A percentile compares a stretch with the other conserved stretches of the same genome.
Conservation (phyloP, 2,329 filamentous ascomycete species). For the Clonostachys rosea region DNA sequence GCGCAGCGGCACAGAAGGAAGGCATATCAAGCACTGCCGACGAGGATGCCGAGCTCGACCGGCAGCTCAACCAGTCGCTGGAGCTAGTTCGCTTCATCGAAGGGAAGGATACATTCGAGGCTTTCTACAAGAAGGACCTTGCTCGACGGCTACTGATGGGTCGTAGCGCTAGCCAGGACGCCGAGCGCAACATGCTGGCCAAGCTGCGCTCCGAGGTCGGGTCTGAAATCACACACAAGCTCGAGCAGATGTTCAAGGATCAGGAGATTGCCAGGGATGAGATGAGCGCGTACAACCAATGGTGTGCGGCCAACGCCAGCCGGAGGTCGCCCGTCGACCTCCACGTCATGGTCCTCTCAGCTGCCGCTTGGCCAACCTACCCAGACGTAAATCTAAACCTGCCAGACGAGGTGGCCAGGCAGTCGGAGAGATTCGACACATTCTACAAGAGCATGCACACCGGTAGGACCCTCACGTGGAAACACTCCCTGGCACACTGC, state of each 20-base stretch:
- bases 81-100: conserved; percentile 96
- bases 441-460: conserved; percentile 91
- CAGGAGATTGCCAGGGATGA: conserved; percentile 91
- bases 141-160: conserved; percentile 87
- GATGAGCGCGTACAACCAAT: conserved; percentile 81
- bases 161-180: conserved; percentile 88
- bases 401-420: conserved; percentile 68
- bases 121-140: conserved; percentile 98
- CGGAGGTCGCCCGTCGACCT: conserved; percentile 53
- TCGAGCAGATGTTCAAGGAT: conserved; percentile 99
- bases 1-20: conserved; percentile 51
- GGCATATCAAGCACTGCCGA: conserved; percentile 68
- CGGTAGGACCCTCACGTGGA: conserved; percentile 84
- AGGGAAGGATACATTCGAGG: conserved; percentile 96
- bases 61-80: conserved; percentile 86
- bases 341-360: conserved; percentile 84
- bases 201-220: conserved; percentile 93
- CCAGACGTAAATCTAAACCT: conserved; percentile 69
- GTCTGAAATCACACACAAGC: conserved; percentile 88
- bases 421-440: conserved; percentile 74
- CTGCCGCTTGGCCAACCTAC: conserved; percentile 90
- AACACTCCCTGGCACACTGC: conserved; percentile 88
- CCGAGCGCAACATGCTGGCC: conserved; percentile 90
- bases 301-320: conserved; percentile 45
- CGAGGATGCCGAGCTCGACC: conserved; percentile 87